These are phyloP conservation scores for Linnemannia schmuckeri DNA, from an alignment of 192 early-diverging fungal species.

Conservation along the genomic window DNA sequence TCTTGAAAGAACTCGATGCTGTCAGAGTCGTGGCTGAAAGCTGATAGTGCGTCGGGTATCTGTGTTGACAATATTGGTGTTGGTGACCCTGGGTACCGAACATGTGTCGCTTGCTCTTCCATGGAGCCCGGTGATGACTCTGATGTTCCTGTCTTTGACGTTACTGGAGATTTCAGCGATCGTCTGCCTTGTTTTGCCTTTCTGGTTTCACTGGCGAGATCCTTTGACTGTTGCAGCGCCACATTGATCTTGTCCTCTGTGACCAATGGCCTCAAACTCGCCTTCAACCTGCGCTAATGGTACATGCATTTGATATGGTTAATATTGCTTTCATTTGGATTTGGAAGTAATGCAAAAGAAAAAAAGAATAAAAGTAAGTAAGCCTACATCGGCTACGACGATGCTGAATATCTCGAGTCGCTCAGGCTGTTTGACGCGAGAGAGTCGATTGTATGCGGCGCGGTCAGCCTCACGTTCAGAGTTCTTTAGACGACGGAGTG, in stretches of 20 bases:
- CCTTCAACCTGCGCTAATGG: not conserved
- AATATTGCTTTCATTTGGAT: not conserved
- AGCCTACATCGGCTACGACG: not conserved
- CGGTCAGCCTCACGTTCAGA: not conserved
- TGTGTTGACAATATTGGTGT: not conserved
- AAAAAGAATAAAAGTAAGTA: not conserved
- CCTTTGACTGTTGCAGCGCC: not conserved
- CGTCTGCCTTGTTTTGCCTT: not conserved
- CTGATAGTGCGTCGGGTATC: not conserved
- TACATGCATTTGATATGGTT: not conserved
- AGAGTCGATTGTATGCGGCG: conserved; percentile 5
- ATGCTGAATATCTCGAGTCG: not conserved
- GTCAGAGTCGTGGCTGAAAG: not conserved
- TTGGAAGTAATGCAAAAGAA: not conserved
- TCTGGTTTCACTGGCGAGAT: not conserved
- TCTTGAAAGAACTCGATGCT: not conserved
- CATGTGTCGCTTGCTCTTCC: not conserved
- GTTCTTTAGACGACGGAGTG: not conserved
- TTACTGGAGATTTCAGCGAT: not conserved
- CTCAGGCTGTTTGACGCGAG: not conserved
- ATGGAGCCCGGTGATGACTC: not conserved
- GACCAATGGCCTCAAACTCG: not conserved
- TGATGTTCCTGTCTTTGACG: not conserved
- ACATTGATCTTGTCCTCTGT: not conserved
- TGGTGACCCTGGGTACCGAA: not conserved